These are phyloP conservation scores for Trichoderma brevicompactum DNA, from an alignment of 2,329 filamentous ascomycete species.

Conservation along the genomic window DNA sequence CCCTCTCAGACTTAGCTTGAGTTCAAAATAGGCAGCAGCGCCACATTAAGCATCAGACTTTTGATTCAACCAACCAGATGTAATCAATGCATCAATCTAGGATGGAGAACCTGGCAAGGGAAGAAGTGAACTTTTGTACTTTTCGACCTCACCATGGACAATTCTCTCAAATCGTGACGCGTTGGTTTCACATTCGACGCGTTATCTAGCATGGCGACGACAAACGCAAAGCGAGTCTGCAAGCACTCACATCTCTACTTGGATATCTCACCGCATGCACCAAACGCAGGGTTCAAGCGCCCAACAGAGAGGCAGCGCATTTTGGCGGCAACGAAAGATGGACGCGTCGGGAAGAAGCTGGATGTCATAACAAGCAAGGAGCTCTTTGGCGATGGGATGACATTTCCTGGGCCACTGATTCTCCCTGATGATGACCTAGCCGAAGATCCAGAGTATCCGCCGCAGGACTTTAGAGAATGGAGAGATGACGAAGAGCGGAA, in stretches of 20 bases:
- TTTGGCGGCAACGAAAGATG: slow-evolving; percentile 37
- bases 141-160: not conserved
- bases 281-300: slow-evolving; percentile 38
- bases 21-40: slow-evolving; percentile 3
- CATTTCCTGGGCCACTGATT: slow-evolving; percentile 63
- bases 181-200: not conserved
- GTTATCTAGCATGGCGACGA: not conserved
- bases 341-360: slow-evolving; percentile 33
- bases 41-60: not conserved
- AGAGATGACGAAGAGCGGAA: slow-evolving; percentile 51
- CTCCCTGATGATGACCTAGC: slow-evolving; percentile 64
- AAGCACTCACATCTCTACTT: slow-evolving; percentile 23
- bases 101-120: not conserved
- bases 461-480: slow-evolving; percentile 61
- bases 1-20: not conserved
- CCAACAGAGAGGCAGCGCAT: slow-evolving; percentile 36
- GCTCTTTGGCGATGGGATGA: slow-evolving; percentile 33
- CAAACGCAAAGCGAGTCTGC: not conserved
- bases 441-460: slow-evolving; percentile 53
- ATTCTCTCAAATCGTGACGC: not conserved
- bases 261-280: slow-evolving; percentile 21
- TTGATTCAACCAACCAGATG: not conserved
- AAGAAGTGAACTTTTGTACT: not conserved
- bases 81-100: not conserved
- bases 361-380: slow-evolving; percentile 28